phyloP scores from a whole-genome alignment of 495 filamentous ascomycete genomes.

The Penicillium argentinense region DNA sequence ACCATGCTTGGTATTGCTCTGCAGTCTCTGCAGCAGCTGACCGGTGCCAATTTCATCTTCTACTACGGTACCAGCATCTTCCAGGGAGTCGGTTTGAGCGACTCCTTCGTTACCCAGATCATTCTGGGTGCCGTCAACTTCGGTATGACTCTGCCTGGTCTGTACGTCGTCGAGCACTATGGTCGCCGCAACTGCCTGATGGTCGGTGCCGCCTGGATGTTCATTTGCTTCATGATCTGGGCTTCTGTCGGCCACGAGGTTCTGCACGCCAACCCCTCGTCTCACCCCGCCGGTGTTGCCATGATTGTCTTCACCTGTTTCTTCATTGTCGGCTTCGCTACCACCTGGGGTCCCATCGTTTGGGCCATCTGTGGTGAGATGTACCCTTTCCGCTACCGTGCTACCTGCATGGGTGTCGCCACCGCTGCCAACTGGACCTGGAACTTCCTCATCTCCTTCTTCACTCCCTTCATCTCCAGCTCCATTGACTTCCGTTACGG shows the following conservation, averaged over 20 bases:
- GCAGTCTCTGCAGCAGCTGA: conserved; percentile 72
- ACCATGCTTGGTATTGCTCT: conserved; percentile 67
- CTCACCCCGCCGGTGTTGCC: conserved; percentile 63
- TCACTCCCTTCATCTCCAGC: conserved; percentile 72
- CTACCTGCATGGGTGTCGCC: conserved; percentile 71
- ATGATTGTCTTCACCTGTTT: conserved; percentile 78
- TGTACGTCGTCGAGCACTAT: conserved; percentile 70
- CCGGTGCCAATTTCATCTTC: conserved; percentile 79
- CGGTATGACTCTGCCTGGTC: conserved; percentile 66
- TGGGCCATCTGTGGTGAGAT: conserved; percentile 82
- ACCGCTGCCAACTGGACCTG: conserved; percentile 86
- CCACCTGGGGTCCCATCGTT: conserved; percentile 81
- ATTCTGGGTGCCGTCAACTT: conserved; percentile 77
- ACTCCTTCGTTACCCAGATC: conserved; percentile 71
- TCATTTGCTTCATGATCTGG: conserved; percentile 71
- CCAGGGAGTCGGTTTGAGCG: conserved; percentile 61
- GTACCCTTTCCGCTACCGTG: conserved; percentile 76
- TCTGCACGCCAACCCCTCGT: conserved; percentile 52
- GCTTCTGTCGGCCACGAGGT: conserved; percentile 65
- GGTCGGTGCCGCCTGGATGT: conserved; percentile 66
- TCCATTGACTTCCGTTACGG: conserved; percentile 75
- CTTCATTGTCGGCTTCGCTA: conserved; percentile 61
- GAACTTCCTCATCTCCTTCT: conserved; percentile 87
- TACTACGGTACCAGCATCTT: conserved; percentile 80
- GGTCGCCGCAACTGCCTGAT: conserved; percentile 69